A percentile compares a stretch with the other conserved stretches of the same genome.
These are phyloP conservation scores for Thelephora terrestris DNA, from an alignment of 1,284 basidiomycete genomes.

Conservation along the genomic window DNA sequence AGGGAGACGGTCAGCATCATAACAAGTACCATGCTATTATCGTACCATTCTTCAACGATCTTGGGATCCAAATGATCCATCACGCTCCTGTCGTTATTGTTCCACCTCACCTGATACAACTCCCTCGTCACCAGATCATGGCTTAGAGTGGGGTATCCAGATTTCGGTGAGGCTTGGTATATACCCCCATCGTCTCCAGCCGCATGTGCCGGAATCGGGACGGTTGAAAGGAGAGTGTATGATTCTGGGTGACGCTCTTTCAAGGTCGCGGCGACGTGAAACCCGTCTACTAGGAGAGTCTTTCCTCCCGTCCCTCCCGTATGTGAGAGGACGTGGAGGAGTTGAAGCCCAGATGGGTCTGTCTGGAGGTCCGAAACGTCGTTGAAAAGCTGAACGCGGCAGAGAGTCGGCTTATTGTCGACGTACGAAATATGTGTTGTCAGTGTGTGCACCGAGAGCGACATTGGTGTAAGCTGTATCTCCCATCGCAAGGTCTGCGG, in stretches of 20 bases:
- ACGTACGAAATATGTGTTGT: slow-evolving; percentile 87
- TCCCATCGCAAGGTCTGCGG: slow-evolving; percentile 82
- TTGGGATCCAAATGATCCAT: slow-evolving; percentile 50
- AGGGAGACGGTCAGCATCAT: neutral
- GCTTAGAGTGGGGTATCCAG: slow-evolving; percentile 61
- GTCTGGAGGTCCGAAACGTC: slow-evolving; percentile 38
- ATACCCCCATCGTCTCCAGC: slow-evolving; percentile 67
- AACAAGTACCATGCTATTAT: no score
- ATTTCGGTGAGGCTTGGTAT: slow-evolving; percentile 49
- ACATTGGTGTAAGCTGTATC: slow-evolving; percentile 89
- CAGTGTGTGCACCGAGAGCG: slow-evolving; percentile 86
- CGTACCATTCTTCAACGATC: slow-evolving; percentile 64
- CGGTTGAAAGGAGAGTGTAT: slow-evolving; percentile 61
- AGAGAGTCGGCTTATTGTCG: slow-evolving; percentile 1
- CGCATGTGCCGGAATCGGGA: slow-evolving; percentile 78
- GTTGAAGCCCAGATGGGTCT: slow-evolving; percentile 87
- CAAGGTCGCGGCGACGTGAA: slow-evolving; percentile 80
- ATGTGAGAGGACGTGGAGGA: slow-evolving; percentile 92
- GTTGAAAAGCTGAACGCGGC: neutral
- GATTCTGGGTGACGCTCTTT: slow-evolving; percentile 64
- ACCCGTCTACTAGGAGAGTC: slow-evolving; percentile 90
- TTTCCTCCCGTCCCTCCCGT: slow-evolving; percentile 75
- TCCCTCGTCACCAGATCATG: slow-evolving; percentile 55
- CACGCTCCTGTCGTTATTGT: slow-evolving; percentile 88
- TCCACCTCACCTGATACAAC: slow-evolving; percentile 82